Percentiles rank a stretch among this genome's conserved stretches.
Evolutionary conservation across 2,329 filamentous ascomycete species (phyloP).

Genomic region (Xylariaceae sp.): DNA sequence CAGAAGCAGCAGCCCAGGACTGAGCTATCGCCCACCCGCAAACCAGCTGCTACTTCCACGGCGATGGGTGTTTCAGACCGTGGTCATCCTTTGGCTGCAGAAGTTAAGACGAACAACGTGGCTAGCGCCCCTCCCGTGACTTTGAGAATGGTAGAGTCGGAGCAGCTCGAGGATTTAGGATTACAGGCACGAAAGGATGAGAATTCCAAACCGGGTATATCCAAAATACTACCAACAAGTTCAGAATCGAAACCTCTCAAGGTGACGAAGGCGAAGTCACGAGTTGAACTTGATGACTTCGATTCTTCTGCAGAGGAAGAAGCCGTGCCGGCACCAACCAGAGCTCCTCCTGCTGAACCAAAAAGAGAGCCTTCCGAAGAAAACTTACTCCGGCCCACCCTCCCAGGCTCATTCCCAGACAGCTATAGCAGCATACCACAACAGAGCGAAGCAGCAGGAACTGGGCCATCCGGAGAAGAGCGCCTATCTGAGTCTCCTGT

Average conservation of each 20-base stretch:
- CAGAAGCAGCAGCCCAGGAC: conserved; percentile 68
- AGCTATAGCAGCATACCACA: conserved; percentile 46
- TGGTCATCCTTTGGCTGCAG: conserved; percentile 31
- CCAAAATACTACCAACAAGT: conserved; percentile 52
- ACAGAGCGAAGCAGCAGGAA: conserved; percentile 43
- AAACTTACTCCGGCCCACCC: conserved; percentile 42
- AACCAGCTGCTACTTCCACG: conserved; percentile 40
- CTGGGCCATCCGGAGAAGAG: conserved; percentile 45
- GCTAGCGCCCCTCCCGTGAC: conserved; percentile 61
- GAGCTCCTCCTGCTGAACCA: conserved; percentile 36
- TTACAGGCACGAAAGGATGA: conserved; percentile 50
- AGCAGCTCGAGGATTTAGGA: conserved; percentile 50
- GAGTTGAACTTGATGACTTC: conserved; percentile 74
- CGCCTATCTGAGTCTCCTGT: conserved; percentile 73
- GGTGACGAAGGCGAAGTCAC: conserved; percentile 64
- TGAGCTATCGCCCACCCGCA: conserved; percentile 56
- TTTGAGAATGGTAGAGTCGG: conserved; percentile 65
- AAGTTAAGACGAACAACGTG: conserved; percentile 55
- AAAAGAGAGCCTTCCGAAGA: conserved; percentile 36
- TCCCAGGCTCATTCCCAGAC: conserved; percentile 52
- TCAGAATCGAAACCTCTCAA: conserved; percentile 62
- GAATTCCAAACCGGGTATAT: conserved; percentile 46
- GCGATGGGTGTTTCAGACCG: conserved; percentile 50
- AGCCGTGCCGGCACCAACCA: conserved; percentile 41
- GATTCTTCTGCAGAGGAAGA: conserved; percentile 63